These are phyloP conservation scores for Mycena albidolilacea DNA, from an alignment of 768 basidiomycete genomes.

Conservation along the genomic window DNA sequence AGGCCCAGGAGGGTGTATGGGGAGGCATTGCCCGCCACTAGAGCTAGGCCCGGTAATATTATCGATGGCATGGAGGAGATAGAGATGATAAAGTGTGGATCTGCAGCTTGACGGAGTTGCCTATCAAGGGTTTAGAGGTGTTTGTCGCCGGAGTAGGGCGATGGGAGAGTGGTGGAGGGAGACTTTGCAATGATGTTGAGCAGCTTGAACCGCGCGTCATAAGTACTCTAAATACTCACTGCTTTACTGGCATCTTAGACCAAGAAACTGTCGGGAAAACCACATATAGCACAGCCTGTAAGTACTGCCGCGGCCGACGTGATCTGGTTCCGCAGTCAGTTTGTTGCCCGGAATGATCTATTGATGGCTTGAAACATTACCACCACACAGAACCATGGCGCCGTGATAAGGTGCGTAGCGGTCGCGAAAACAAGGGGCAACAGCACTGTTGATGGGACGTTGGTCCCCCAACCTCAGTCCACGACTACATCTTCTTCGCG, in stretches of 20 bases:
- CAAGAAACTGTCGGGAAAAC: slow-evolving; percentile 18
- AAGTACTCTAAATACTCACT: slow-evolving; percentile 32
- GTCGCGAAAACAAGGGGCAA: not conserved
- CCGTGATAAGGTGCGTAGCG: not conserved
- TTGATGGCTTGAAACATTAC: slow-evolving; percentile 6
- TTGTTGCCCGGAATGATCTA: slow-evolving; percentile 11
- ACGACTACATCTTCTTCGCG: slow-evolving; percentile 26
- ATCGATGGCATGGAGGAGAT: not conserved
- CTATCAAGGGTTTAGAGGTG: slow-evolving; percentile 29
- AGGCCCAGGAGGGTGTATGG: too few relatives aligned
- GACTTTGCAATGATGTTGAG: slow-evolving; percentile 34
- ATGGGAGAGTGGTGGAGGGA: slow-evolving; percentile 13
- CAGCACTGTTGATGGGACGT: too few relatives aligned
- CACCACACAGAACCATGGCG: not conserved
- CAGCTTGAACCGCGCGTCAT: slow-evolving; percentile 20
- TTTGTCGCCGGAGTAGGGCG: slow-evolving; percentile 8
- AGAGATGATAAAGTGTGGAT: slow-evolving; percentile 32
- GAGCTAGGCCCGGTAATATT: too few relatives aligned
- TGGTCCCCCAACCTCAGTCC: too few relatives aligned
- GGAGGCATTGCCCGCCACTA: too few relatives aligned
- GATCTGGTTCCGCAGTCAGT: slow-evolving; percentile 23
- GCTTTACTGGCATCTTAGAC: slow-evolving; percentile 35
- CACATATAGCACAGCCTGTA: slow-evolving; percentile 32
- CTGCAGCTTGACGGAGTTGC: slow-evolving; percentile 39
- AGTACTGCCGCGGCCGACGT: slow-evolving; percentile 21